Evolutionary conservation across 371 early-diverging fungal species (phyloP).

Genomic region (Lichtheimia corymbifera): DNA sequence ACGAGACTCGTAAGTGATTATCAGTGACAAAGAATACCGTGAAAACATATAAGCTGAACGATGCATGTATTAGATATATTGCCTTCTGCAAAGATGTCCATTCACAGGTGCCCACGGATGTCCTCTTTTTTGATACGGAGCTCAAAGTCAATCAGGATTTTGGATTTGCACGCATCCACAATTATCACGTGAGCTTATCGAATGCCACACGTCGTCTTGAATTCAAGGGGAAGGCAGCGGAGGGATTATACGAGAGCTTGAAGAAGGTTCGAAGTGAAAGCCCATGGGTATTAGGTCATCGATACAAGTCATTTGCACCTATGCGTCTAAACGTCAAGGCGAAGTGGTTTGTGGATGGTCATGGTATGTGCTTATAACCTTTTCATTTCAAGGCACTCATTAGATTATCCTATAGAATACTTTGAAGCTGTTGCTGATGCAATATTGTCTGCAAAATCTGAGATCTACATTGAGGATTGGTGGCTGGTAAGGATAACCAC

Average conservation of each 20-base stretch:
- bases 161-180: background rate
- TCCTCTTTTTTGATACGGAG: slow-evolving; percentile 67
- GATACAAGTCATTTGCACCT: slow-evolving; percentile 81
- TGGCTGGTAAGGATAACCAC: slow-evolving; percentile 56
- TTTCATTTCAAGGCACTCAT: too few species aligned
- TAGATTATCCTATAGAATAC: slow-evolving; percentile 54
- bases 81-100: slow-evolving; percentile 55
- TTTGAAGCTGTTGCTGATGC: slow-evolving; percentile 79
- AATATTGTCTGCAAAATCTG: slow-evolving; percentile 73
- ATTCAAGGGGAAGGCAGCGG: slow-evolving; percentile 63
- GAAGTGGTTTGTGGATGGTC: slow-evolving; percentile 82
- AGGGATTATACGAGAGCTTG: slow-evolving; percentile 65
- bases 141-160: slow-evolving; percentile 8
- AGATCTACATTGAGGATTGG: slow-evolving; percentile 91
- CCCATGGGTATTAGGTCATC: slow-evolving; percentile 69
- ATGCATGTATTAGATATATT: slow-evolving; percentile 37
- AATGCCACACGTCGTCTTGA: slow-evolving; percentile 63
- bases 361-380: slow-evolving; percentile 20
- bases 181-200: slow-evolving; percentile 39
- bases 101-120: slow-evolving; percentile 59
- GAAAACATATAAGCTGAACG: background rate
- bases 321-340: slow-evolving; percentile 64
- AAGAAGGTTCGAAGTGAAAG: slow-evolving; percentile 56
- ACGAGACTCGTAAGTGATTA: slow-evolving; percentile 58
- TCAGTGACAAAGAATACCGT: too few species aligned